These are phyloP conservation scores for Rhizophagus clarus DNA, from an alignment of 192 early-diverging fungal genomes.

Conservation along the genomic window DNA sequence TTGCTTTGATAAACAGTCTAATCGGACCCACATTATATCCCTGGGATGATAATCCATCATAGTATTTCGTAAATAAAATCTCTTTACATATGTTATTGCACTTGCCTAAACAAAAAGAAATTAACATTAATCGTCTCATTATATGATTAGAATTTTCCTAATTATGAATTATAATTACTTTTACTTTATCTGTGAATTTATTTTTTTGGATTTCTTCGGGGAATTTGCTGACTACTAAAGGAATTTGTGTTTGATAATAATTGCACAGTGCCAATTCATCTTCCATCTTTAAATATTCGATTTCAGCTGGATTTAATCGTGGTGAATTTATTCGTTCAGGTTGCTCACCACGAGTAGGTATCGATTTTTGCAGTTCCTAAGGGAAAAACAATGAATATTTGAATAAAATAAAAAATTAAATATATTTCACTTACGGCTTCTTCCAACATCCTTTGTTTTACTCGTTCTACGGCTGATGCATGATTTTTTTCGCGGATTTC, in stretches of 20 bases:
- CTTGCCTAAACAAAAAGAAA: slow-evolving; percentile 59
- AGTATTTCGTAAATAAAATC: slow-evolving; percentile 79
- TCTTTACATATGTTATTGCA: slow-evolving; percentile 78
- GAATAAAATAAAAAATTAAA: not conserved
- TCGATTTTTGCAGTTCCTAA: slow-evolving; percentile 21
- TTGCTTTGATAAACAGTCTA: not conserved
- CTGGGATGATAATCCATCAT: slow-evolving; percentile 83
- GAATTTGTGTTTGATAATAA: slow-evolving; percentile 56
- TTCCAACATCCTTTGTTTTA: slow-evolving; percentile 55
- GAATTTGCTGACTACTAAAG: not conserved
- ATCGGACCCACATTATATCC: slow-evolving; percentile 58
- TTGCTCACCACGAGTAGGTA: not conserved
- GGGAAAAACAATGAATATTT: not conserved
- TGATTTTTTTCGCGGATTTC: slow-evolving; percentile 62
- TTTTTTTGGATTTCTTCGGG: not conserved
- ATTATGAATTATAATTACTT: not conserved
- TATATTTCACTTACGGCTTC: slow-evolving; percentile 46
- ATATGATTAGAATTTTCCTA: too few relatives aligned
- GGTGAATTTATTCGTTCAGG: slow-evolving; percentile 27
- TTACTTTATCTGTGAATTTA: slow-evolving; percentile 14
- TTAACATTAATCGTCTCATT: not conserved
- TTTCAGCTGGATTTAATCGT: slow-evolving; percentile 33
- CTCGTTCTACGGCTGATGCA: slow-evolving; percentile 55
- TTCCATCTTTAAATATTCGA: slow-evolving; percentile 50
- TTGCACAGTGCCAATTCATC: slow-evolving; percentile 56